Percentiles rank a stretch among this genome's conserved stretches.
phyloP scores from a whole-genome alignment of 2,329 filamentous ascomycete genomes.

The Microsporum canis region DNA sequence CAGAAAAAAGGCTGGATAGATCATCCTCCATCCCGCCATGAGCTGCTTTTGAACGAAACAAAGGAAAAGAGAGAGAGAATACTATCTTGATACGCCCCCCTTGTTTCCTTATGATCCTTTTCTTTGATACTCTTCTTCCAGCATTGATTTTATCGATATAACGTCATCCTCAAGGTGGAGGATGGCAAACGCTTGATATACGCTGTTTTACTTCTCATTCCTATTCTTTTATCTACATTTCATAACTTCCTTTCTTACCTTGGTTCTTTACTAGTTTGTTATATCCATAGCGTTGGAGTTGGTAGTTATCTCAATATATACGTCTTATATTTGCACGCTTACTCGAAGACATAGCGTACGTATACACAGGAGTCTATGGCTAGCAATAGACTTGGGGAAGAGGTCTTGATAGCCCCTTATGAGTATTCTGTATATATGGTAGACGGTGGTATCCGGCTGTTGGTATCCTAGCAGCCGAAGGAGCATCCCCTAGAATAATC shows the following conservation, averaged over 20 bases:
- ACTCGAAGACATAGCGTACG: neutral
- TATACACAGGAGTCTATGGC: neutral
- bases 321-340: constrained; percentile 1
- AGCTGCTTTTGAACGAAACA: neutral
- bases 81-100: neutral
- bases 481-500: too few species aligned
- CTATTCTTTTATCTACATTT: neutral
- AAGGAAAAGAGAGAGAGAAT: neutral
- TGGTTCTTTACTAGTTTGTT: neutral
- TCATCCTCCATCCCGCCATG: neutral
- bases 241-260: neutral
- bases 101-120: neutral
- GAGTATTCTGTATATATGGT: too few species aligned
- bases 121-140: neutral
- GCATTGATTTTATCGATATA: neutral
- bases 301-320: constrained; percentile 1
- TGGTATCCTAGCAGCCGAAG: too few species aligned
- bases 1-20: neutral
- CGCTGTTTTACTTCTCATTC: constrained; percentile 6
- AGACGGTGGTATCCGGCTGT: too few species aligned
- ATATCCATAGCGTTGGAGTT: constrained; percentile 16
- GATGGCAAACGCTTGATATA: neutral
- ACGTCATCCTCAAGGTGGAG: neutral
- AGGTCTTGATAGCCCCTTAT: too few species aligned
- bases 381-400: too few species aligned